Evolutionary conservation across 2,329 filamentous ascomycete genomes (phyloP).

Genomic region (Fusarium pilosicola): DNA sequence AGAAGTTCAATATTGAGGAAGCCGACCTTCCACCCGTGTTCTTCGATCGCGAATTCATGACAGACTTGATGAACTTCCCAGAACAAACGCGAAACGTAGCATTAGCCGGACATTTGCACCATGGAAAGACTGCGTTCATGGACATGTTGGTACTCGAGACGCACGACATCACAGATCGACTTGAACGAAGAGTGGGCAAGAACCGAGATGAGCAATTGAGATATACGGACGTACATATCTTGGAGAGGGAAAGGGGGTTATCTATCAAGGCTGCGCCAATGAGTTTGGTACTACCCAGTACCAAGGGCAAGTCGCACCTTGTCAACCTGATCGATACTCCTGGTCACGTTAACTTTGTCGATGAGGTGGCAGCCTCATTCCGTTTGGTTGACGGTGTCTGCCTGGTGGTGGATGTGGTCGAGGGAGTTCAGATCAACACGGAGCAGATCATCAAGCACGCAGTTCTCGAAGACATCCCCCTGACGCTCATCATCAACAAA

Average conservation of each 20-base stretch:
- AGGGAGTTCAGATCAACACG: conserved; percentile 98
- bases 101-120: conserved; percentile 91
- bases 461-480: conserved; percentile 85
- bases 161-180: conserved; percentile 81
- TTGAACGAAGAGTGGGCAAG: conserved; percentile 84
- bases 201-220: conserved; percentile 88
- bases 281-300: conserved; percentile 88
- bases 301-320: conserved; percentile 92
- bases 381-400: conserved; percentile 92
- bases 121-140: conserved; percentile 98
- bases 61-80: conserved; percentile 94
- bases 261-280: conserved; percentile 95
- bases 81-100: conserved; percentile 94
- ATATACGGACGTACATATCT: conserved; percentile 91
- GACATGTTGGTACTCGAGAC: conserved; percentile 98
- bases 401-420: conserved; percentile 93
- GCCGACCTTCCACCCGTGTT: conserved; percentile 87
- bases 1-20: conserved; percentile 96
- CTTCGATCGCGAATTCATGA: conserved; percentile 92
- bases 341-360: conserved; percentile 97
- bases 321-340: conserved; percentile 96
- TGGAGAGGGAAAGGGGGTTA: conserved; percentile 89
- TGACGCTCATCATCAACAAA: conserved; percentile 95
- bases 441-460: conserved; percentile 98
- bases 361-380: conserved; percentile 90